Evolutionary conservation across 2,329 filamentous ascomycete species (phyloP).

Genomic region (Talaromyces islandicus): DNA sequence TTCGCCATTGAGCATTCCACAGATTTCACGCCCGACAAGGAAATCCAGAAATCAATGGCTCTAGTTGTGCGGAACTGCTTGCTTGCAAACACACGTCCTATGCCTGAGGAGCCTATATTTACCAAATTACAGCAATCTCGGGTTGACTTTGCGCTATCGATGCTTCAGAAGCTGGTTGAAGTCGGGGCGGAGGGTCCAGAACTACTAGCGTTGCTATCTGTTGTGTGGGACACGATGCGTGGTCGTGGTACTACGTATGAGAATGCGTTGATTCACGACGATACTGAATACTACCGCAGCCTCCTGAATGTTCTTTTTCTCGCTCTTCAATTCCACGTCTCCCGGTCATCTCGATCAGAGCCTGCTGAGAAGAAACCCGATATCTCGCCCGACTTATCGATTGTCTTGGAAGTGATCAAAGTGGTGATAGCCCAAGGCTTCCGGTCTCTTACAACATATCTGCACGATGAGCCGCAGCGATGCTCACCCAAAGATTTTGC

Average conservation of each 20-base stretch:
- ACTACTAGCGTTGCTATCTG: conserved; percentile 49
- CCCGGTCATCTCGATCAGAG: conserved; percentile 26
- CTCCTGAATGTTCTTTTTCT: conserved; percentile 82
- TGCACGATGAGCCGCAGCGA: conserved; percentile 66
- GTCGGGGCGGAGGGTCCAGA: conserved; percentile 45
- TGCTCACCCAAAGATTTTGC: conserved; percentile 74
- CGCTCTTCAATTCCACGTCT: conserved; percentile 54
- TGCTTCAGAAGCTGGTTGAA: conserved; percentile 72
- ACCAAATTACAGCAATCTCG: conserved; percentile 68
- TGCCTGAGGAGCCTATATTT: conserved; percentile 76
- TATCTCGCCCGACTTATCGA: conserved; percentile 44
- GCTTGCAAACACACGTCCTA: conserved; percentile 65
- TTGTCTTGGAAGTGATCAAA: conserved; percentile 73
- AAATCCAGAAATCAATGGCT: conserved; percentile 64
- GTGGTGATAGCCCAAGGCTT: conserved; percentile 76
- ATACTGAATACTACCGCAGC: conserved; percentile 70
- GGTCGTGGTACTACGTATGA: conserved; percentile 54
- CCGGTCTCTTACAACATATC: conserved; percentile 68
- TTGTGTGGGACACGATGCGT: conserved; percentile 57
- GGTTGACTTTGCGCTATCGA: conserved; percentile 72
- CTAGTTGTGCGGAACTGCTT: conserved; percentile 73
- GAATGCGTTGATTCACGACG: conserved; percentile 49
- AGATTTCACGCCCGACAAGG: conserved; percentile 47
- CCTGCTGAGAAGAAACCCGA: conserved; percentile 24
- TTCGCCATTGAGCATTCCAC: conserved; percentile 77